These are phyloP conservation scores for Avena atlantica DNA, from an alignment of 176 grass and related monocot genomes.

Conservation along the genomic window DNA sequence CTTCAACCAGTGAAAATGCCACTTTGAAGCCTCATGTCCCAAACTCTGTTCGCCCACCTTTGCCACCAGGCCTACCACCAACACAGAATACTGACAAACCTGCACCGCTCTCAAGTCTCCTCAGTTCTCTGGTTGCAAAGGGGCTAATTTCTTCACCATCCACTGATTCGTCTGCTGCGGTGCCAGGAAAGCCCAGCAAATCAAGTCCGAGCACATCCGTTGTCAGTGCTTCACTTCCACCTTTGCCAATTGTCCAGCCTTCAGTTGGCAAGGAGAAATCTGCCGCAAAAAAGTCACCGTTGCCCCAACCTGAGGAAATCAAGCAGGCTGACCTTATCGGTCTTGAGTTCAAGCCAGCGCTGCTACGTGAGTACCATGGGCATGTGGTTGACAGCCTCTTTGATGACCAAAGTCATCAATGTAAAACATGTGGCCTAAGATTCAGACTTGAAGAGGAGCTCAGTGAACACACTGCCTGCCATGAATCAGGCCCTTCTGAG, in stretches of 20 bases:
- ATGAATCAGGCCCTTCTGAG: conserved; percentile 48
- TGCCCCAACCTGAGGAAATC: conserved; percentile 37
- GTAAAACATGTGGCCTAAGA: conserved; percentile 75
- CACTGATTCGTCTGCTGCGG: conserved; percentile 50
- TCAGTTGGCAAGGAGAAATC: conserved; percentile 43
- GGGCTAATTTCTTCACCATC: conserved; percentile 82
- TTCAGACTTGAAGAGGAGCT: conserved; percentile 73
- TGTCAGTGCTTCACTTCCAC: conserved; percentile 35
- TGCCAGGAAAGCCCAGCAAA: conserved; percentile 37
- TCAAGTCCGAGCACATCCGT: conserved; percentile 29
- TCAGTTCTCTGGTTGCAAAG: conserved; percentile 92
- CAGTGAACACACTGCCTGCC: conserved; percentile 53
- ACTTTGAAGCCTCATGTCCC: conserved; percentile 19
- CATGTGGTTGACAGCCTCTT: conserved; percentile 74
- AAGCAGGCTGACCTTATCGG: conserved; percentile 64
- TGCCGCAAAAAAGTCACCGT: conserved; percentile 1
- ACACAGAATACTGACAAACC: conserved; percentile 40
- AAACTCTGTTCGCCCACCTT: conserved; percentile 59
- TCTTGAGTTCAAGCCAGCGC: conserved; percentile 74
- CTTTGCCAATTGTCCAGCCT: conserved; percentile 22
- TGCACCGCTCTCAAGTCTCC: conserved; percentile 81
- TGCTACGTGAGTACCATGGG: conserved; percentile 72
- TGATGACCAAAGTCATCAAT: conserved; percentile 71
- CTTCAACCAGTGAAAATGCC: conserved; percentile 42
- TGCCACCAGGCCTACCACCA: conserved; percentile 76